Evolutionary conservation across 176 grass and related monocot species (phyloP), one percentile per base, ranked within the genome.

Genomic region (Alopecurus myosuroides): DNA sequence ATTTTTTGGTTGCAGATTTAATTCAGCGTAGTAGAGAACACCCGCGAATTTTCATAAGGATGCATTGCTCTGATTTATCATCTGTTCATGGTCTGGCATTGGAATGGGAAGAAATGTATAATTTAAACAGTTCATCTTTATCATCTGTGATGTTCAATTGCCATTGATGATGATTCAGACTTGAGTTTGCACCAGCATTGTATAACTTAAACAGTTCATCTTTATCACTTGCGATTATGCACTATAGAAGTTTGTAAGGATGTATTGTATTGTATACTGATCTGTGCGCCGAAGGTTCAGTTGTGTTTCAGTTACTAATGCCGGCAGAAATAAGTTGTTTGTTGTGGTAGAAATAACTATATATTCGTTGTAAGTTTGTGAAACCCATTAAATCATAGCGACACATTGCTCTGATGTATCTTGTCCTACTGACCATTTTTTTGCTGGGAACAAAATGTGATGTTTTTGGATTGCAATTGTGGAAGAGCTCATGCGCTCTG

Each of bases 21-120:
- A 57, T 66, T 74, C 46, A 11, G 49, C 30, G 20, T 77, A 77
- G 39, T 69, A 81, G 48, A 81, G 17, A 76, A 80, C 61, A 58
- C 68, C 39, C 3, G 3, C 9, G 41, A 23, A 39, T 13, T 60
- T 77, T 58, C 71, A 74, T 74, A 74, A 74, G 77, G 80, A 11
- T 39, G 28, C 60, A 76, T 89, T 22, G 5, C 60, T 76, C 36
- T 22, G 2, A 77, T 82, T 81, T 63, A 82, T 58, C 25, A 23
- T 61, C 88, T 71, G 31, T 31, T 70, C 60, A 31, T 75, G 82
- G 78, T 23, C 28, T 25, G 44, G 5, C 46, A 28, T 67, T 61
- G 0, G 6, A 57, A 23, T 37, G 8, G 40, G 30, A 23, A 25
- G 53, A 7, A 58, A 76, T 35, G 20, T n/a, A n/a, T n/a, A n/a